Evolutionary conservation across 192 early-diverging fungal genomes (phyloP).

Genomic region (Backusella circina): DNA sequence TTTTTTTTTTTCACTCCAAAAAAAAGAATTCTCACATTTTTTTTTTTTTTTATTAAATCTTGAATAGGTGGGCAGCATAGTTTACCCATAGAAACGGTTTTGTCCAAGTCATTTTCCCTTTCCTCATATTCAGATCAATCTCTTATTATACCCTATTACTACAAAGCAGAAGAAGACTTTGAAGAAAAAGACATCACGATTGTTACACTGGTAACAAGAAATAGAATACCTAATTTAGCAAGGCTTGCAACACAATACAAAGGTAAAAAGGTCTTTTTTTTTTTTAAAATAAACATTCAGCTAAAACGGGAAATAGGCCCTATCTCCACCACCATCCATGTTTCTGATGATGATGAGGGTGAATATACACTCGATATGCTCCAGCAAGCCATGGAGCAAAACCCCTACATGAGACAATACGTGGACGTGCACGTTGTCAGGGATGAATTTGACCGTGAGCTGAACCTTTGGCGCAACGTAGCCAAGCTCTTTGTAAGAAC

Average conservation of each 20-base stretch:
- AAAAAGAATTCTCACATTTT: not conserved
- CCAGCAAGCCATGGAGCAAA: conserved; percentile 37
- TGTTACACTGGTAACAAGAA: conserved; percentile 47
- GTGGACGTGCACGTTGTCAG: conserved; percentile 53
- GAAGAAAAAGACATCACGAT: conserved; percentile 52
- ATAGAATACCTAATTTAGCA: conserved; percentile 45
- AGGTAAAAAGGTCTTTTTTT: conserved; percentile 38
- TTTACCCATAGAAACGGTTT: conserved; percentile 40
- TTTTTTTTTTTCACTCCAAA: not conserved
- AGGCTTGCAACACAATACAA: conserved; percentile 45
- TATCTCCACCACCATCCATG: conserved; percentile 55
- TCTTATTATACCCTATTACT: conserved; percentile 52
- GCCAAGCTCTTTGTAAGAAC: conserved; percentile 56
- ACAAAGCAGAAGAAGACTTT: conserved; percentile 35
- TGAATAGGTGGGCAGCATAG: conserved; percentile 4
- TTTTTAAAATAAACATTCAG: not conserved
- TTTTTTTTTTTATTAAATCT: not conserved
- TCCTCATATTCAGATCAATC: conserved; percentile 49
- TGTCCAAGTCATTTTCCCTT: conserved; percentile 52
- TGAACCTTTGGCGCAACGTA: conserved; percentile 60
- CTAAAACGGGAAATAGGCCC: conserved; percentile 36
- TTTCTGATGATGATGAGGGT: conserved; percentile 48
- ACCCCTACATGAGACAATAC: conserved; percentile 42
- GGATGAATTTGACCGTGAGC: conserved; percentile 54
- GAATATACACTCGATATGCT: conserved; percentile 42